phyloP scores from a whole-genome alignment of 805 yeast genomes.

The Teunomyces cretensis region DNA sequence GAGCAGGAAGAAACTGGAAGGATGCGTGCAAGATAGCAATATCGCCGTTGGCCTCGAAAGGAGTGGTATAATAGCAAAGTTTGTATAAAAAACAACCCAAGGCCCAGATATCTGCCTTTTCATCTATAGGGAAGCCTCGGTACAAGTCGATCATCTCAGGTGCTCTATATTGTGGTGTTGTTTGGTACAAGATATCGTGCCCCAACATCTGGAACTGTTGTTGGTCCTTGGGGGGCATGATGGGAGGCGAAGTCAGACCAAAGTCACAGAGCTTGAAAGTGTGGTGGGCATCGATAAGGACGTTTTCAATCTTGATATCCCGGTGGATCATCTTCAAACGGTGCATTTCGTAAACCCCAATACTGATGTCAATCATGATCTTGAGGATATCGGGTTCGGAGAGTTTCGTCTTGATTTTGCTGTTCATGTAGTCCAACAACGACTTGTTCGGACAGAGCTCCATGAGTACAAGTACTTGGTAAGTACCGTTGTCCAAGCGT shows the following conservation, averaged over 20 bases:
- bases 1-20: constrained; percentile 70
- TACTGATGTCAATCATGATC: constrained; percentile 78
- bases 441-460: constrained; percentile 89
- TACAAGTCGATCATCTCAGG: constrained; percentile 96
- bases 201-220: constrained; percentile 74
- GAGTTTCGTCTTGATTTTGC: constrained; percentile 74
- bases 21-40: constrained; percentile 83
- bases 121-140: constrained; percentile 81
- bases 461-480: constrained; percentile 90
- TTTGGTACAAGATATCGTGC: constrained; percentile 83
- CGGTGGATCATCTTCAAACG: constrained; percentile 76
- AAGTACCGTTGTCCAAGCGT: constrained; percentile 49
- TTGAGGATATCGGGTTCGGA: constrained; percentile 73
- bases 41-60: constrained; percentile 87
- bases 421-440: constrained; percentile 87
- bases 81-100: constrained; percentile 89
- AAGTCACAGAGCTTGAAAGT: constrained; percentile 88
- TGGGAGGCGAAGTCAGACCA: constrained; percentile 75
- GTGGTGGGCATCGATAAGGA: constrained; percentile 67
- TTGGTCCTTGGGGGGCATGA: constrained; percentile 72
- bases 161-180: constrained; percentile 93
- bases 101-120: constrained; percentile 96
- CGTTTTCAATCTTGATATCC: constrained; percentile 93
- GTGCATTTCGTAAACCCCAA: constrained; percentile 87
- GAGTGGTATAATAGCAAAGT: constrained; percentile 89